Percentiles rank a stretch among this genome's conserved stretches.
Conservation (phyloP, 148 eudicot species). For the Selenicereus undatus region DNA sequence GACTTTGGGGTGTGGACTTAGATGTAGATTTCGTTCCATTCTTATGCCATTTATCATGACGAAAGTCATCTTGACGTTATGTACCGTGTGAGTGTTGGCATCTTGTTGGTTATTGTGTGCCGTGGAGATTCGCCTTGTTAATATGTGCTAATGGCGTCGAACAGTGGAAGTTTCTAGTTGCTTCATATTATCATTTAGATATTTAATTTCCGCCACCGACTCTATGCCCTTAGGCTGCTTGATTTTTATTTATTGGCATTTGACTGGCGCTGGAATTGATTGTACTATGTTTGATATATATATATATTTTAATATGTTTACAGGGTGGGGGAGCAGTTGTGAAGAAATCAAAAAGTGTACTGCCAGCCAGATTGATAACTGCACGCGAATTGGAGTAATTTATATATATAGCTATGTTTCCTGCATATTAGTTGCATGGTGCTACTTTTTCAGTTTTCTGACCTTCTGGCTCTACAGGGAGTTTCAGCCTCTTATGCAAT, state of each 20-base stretch:
- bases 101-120: background rate
- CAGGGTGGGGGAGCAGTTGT: constrained; percentile 77
- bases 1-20: background rate
- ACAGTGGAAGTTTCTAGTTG: background rate
- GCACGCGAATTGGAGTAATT: constrained; percentile 84
- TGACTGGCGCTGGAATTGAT: background rate
- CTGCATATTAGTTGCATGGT: background rate
- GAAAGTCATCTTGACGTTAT: background rate
- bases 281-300: background rate
- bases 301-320: background rate
- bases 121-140: background rate
- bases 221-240: background rate
- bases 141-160: background rate
- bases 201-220: background rate
- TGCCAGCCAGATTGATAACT: constrained; percentile 77
- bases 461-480: constrained; percentile 51
- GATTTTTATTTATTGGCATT: background rate
- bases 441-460: constrained; percentile 10
- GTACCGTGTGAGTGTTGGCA: background rate
- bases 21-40: background rate
- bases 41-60: background rate
- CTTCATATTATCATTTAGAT: background rate
- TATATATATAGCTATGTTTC: constrained; percentile 15
- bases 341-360: constrained; percentile 49
- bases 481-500: constrained; percentile 83